Evolutionary conservation across 1,284 basidiomycete species (phyloP).

Genomic region (Apiotrichum brassicae): DNA sequence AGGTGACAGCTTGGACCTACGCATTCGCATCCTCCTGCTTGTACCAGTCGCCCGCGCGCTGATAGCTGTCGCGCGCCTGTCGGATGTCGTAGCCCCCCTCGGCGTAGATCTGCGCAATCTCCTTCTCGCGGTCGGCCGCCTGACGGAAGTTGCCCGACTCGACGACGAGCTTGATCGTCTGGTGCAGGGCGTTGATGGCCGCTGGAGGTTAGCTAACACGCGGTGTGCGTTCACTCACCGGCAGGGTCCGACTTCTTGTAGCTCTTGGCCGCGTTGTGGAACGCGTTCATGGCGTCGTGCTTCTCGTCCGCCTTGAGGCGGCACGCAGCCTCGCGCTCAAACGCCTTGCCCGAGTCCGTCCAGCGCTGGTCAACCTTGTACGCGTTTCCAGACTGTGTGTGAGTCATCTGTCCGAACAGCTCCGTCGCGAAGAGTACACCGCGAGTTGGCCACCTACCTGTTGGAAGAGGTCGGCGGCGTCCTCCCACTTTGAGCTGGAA

Average conservation of each 20-base stretch:
- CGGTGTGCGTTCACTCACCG: slow-evolving; percentile 60
- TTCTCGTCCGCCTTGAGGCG: slow-evolving; percentile 75
- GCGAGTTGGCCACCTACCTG: slow-evolving; percentile 22
- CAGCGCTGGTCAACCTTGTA: slow-evolving; percentile 93
- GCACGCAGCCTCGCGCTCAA: slow-evolving; percentile 83
- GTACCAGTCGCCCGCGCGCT: slow-evolving; percentile 96
- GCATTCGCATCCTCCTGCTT: slow-evolving; percentile 91
- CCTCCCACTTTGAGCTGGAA: slow-evolving; percentile 73
- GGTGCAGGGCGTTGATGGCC: slow-evolving; percentile 80
- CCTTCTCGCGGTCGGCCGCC: slow-evolving; percentile 95
- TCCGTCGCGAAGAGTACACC: not conserved
- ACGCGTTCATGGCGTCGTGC: slow-evolving; percentile 92
- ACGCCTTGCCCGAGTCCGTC: slow-evolving; percentile 81
- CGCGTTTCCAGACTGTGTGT: slow-evolving; percentile 82
- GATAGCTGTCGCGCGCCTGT: slow-evolving; percentile 78
- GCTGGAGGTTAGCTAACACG: slow-evolving; percentile 52
- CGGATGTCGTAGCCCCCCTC: slow-evolving; percentile 52
- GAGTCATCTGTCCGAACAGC: not conserved
- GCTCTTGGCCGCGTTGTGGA: slow-evolving; percentile 92
- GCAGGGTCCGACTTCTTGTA: slow-evolving; percentile 83
- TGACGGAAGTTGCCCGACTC: slow-evolving; percentile 87
- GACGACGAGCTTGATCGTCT: slow-evolving; percentile 78
- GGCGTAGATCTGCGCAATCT: slow-evolving; percentile 87
- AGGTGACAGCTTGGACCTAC: slow-evolving; percentile 52
- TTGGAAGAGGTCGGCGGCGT: slow-evolving; percentile 81